phyloP scores from a whole-genome alignment of 495 filamentous ascomycete genomes.

The Venustampulla echinocandica region DNA sequence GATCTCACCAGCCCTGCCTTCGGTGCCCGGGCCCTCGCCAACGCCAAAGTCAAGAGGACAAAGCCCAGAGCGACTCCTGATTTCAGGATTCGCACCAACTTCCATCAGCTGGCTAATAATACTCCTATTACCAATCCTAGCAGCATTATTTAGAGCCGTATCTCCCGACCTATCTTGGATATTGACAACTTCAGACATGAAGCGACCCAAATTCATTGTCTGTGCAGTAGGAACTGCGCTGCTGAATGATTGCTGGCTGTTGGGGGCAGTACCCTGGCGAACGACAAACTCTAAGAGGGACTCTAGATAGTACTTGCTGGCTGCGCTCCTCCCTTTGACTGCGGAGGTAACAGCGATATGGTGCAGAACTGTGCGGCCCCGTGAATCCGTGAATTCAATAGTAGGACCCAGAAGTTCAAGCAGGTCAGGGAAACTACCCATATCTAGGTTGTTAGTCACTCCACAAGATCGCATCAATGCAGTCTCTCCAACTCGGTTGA shows the following conservation, averaged over 20 bases:
- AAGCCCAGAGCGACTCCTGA: conserved; percentile 80
- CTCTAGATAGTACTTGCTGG: conserved; percentile 89
- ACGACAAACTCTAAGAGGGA: conserved; percentile 89
- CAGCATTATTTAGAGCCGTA: conserved; percentile 88
- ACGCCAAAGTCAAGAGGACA: conserved; percentile 88
- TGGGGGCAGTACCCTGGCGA: conserved; percentile 60
- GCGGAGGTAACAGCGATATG: conserved; percentile 93
- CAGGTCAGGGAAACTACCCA: conserved; percentile 69
- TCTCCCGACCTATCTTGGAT: conserved; percentile 85
- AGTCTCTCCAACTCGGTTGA: conserved; percentile 83
- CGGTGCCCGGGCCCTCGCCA: conserved; percentile 45
- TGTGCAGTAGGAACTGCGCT: conserved; percentile 33
- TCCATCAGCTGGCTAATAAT: conserved; percentile 91
- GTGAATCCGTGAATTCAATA: conserved; percentile 80
- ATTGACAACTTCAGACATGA: conserved; percentile 95
- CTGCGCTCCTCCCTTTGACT: conserved; percentile 75
- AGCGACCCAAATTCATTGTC: conserved; percentile 74
- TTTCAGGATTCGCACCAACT: conserved; percentile 80
- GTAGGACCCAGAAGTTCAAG: conserved; percentile 83
- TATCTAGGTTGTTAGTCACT: conserved; percentile 86
- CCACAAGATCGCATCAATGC: conserved; percentile 80
- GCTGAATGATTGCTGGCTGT: conserved; percentile 41
- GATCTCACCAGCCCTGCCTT: conserved; percentile 24
- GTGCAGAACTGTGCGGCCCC: conserved; percentile 85
- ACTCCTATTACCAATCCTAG: conserved; percentile 77